phyloP scores from a whole-genome alignment of 106 monocot genomes.

The Triglochin maritima region DNA sequence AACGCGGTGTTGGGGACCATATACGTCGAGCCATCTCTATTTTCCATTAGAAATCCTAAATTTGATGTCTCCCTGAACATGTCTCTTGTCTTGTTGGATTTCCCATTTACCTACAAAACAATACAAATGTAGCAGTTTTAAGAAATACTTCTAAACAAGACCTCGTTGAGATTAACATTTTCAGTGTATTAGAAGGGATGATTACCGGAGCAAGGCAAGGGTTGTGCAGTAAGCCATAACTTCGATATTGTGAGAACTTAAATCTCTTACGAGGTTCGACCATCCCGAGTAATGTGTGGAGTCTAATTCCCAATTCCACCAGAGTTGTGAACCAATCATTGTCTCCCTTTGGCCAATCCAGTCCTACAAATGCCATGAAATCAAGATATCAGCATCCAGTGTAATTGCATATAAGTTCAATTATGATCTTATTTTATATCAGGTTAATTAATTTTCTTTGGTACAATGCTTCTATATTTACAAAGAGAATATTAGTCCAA shows the following conservation, averaged over 20 bases:
- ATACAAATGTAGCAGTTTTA: neutral
- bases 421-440: too few species aligned
- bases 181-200: neutral
- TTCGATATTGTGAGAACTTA: slow-evolving; percentile 28
- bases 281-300: slow-evolving; percentile 39
- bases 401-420: neutral
- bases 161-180: too few species aligned
- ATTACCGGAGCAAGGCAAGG: slow-evolving; percentile 70
- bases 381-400: neutral
- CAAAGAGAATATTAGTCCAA: too few species aligned
- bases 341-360: slow-evolving; percentile 94
- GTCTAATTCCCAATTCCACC: slow-evolving; percentile 98
- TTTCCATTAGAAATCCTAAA: slow-evolving; percentile 53
- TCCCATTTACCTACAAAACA: slow-evolving; percentile 39
- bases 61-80: slow-evolving; percentile 57
- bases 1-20: slow-evolving; percentile 82
- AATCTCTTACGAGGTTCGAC: slow-evolving; percentile 53
- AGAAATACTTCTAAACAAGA: too few species aligned
- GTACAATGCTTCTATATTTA: too few species aligned
- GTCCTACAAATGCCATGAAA: slow-evolving; percentile 26
- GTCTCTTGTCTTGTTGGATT: slow-evolving; percentile 43
- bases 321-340: slow-evolving; percentile 74
- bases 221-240: slow-evolving; percentile 83
- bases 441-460: too few species aligned
- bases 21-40: slow-evolving; percentile 37